Evolutionary conservation across 2,329 filamentous ascomycete genomes (phyloP).

Genomic region (Xylariaceae sp.): DNA sequence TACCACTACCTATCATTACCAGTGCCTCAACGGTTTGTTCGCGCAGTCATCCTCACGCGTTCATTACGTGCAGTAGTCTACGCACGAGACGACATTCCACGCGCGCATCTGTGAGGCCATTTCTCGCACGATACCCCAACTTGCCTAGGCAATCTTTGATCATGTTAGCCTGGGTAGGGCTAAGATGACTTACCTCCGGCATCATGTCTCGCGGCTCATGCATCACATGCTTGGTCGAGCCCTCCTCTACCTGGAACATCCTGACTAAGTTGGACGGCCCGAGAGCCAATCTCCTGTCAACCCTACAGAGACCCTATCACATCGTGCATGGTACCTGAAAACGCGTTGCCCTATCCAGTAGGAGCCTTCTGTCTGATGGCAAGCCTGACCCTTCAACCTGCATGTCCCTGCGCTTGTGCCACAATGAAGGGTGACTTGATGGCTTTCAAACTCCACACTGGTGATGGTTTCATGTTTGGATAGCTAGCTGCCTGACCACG

Average conservation of each 20-base stretch:
- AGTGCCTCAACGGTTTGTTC: no score
- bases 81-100: no score
- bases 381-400: conserved; percentile 2
- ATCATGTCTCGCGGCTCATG: conserved; percentile 20
- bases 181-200: conserved; percentile 2
- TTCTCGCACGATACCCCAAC: no score
- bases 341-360: conserved; percentile 24
- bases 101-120: no score
- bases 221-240: conserved; percentile 24
- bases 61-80: no score
- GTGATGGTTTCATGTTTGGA: neutral
- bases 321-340: conserved; percentile 23
- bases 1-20: no score
- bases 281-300: conserved; percentile 18
- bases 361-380: conserved; percentile 17
- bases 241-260: conserved; percentile 17
- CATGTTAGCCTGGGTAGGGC: no score
- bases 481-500: neutral
- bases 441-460: neutral
- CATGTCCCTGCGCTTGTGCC: neutral
- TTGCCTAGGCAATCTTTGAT: no score
- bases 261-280: conserved; percentile 16
- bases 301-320: conserved; percentile 14
- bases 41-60: no score
- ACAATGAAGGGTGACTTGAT: conserved; percentile 1